Base-by-base conservation (phyloP, 257 asterid species). In the Jacaranda mimosifolia region DNA sequence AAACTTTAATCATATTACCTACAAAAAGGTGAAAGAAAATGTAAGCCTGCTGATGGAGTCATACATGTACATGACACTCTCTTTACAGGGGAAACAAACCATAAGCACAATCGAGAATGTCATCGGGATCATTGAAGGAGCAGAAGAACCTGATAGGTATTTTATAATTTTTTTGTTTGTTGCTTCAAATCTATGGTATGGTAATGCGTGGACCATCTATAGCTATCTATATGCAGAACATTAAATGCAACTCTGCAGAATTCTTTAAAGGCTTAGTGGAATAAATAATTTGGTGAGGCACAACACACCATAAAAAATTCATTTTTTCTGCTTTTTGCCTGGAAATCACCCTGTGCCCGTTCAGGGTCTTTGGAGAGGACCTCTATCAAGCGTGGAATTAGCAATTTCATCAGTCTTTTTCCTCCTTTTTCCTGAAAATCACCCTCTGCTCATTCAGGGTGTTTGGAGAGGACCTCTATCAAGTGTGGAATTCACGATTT, bases 111-210 rank as follows among this genome's bases (percentile, higher is more conserved):
- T 92, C 53, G 96, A 89, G 81, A 94, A 94, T 68, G 93, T 94
- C n/a, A 85, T 94, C 84, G 98, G 93, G 77, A 85, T 90, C 55
- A 94, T 94, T 56, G 86, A 89, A 83, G 97, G 97, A 59, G 81
- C 67, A 57, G 93, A 90, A 82, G 97, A 94, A 87, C 97, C 96
- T 38, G 98, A 92, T 79, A 79, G 97, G 98, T 90, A 68, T 8
- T 19, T 53, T 55, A 0, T 48, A 17, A 4, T 3, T 4, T 62
- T 62, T 68, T 55, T 46, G n/a, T n/a, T 75, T 60, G 32, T 55
- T 26, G 38, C 19, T 19, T 70, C 12, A 3, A 56, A 51, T 39
- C 32, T n/a, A 19, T 45, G 21, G 12, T 14, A 17, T 32, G 6
- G 21, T 4, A 26, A 63, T 67, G 13, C 36, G 0, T 7, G 9